Conservation (phyloP, 2,329 filamentous ascomycete genomes). For the Botryosphaeria dothidea region DNA sequence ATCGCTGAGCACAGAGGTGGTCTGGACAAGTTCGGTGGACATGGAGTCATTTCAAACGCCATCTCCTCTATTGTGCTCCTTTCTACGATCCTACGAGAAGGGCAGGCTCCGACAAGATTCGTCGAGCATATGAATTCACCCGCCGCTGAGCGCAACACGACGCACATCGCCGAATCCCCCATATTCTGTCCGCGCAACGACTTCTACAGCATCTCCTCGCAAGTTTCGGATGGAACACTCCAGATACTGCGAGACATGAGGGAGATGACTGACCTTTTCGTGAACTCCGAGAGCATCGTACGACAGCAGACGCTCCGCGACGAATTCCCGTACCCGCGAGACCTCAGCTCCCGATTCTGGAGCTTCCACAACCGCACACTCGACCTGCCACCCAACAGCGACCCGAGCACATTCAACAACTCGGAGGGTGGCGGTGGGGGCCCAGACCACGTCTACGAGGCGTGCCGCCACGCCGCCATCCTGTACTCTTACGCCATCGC, state of each 20-base stretch:
- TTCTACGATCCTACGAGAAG: neutral
- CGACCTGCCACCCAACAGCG: neutral
- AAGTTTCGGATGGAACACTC: constrained; percentile 3
- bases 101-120: neutral
- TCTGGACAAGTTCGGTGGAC: neutral
- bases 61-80: neutral
- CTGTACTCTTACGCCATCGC: constrained; percentile 17
- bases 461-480: constrained; percentile 16
- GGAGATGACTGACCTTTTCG: constrained; percentile 6
- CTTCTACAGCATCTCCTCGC: constrained; percentile 6
- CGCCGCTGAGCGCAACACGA: neutral
- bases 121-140: neutral
- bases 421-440: neutral
- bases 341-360: constrained; percentile 13
- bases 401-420: neutral
- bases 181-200: constrained; percentile 16
- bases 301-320: neutral
- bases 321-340: neutral
- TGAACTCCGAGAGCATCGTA: constrained; percentile 2
- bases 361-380: constrained; percentile 10
- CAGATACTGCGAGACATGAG: constrained; percentile 16
- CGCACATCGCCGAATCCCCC: constrained; percentile 8
- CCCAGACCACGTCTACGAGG: constrained; percentile 14
- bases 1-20: constrained; percentile 5
- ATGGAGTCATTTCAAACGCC: constrained; percentile 7